Base-by-base conservation (phyloP, 2,329 filamentous ascomycete genomes). In the Bipolaris bicolor region DNA sequence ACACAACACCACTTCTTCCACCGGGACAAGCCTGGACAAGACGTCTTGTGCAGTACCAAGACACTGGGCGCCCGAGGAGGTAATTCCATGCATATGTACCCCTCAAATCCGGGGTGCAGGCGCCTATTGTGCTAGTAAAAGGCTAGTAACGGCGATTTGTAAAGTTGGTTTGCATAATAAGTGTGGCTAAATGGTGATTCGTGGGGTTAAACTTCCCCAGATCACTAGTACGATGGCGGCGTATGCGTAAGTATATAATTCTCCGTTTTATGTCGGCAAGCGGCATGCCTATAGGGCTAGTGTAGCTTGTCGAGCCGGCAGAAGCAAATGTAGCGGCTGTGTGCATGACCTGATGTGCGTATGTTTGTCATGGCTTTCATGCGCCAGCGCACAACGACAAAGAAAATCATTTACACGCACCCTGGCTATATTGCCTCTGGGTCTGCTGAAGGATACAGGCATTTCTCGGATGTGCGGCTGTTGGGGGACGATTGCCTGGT, bases 11-110 rank as follows among this genome's bases (percentile, higher is more conserved):
- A 50, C 34, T 68, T 69, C 62, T 66, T 41, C 67, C 67, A 57
- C 49, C 67, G 67, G 67, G 66, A 69, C 65, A 68, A 68, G 65
- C 43, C 63, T 64, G 52, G 43, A 64, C 51, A 62, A 67, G 61
- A 65, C 53, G 26, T 57, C 65, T 65, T 69, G 58, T 60, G 60
- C 56, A 46, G 26, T 58, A 61, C 60, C 57, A 66, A 66, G 61
- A 61, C 48, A 33, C 59, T 66, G 40, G 62, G 62, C 63, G 46
- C 39, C 26, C 33, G 45, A 34, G 36, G 10, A 13, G 49, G 46
- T 39, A 48, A 50, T 43, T 58, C 48, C 50, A 33, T 51, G 43
- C 33, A 18, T 48, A n/a, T 51, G 43, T 40, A 18, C n/a, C 16
- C 44, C 52, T 55, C 49, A 40, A 55, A 62, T 62, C 59, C 44